Percentiles rank a stretch among this genome's conserved stretches.
phyloP scores from a whole-genome alignment of 23 red algal genomes.

The Pyropia yezoensis region DNA sequence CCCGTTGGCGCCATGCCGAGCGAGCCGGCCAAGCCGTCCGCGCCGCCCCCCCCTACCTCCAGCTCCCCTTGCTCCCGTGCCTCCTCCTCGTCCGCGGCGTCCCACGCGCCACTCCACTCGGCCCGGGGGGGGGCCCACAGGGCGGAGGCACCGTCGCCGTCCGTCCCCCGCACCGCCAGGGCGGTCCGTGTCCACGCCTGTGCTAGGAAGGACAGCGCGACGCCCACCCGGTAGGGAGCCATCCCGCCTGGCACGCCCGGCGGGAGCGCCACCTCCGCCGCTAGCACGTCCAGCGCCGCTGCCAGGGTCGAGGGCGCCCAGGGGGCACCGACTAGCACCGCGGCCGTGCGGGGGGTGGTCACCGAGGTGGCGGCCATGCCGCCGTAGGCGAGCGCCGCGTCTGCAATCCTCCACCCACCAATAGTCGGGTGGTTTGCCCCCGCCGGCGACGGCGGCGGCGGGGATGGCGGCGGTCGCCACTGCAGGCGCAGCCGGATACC shows the following conservation, averaged over 20 bases:
- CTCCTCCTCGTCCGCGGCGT: too few species aligned
- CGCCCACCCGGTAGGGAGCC: constrained; percentile 36
- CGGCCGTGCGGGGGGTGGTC: constrained; percentile 19
- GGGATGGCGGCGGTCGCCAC: not conserved
- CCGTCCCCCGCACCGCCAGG: too few species aligned
- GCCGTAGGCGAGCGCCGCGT: constrained; percentile 36
- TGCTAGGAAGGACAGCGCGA: constrained; percentile 38
- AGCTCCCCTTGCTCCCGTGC: too few species aligned
- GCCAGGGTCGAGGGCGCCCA: constrained; percentile 20
- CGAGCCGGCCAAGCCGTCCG: too few species aligned
- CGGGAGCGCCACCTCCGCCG: constrained; percentile 16
- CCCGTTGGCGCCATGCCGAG: too few species aligned
- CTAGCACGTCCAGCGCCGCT: constrained; percentile 12
- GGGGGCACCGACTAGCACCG: constrained; percentile 2
- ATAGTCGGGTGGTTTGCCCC: too few species aligned
- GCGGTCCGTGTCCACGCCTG: too few species aligned
- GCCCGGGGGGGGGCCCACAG: too few species aligned
- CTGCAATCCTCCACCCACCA: constrained; percentile 4
- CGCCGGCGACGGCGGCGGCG: not conserved
- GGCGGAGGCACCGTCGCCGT: too few species aligned
- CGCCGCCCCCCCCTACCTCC: too few species aligned
- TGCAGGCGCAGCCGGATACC: constrained; percentile 37
- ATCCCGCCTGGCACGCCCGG: constrained; percentile 68
- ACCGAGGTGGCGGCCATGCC: constrained; percentile 54
- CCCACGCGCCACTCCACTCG: too few species aligned